These are phyloP conservation scores for Perkinsus olseni DNA, from an alignment of 169 alveolate species.

Conservation along the genomic window DNA sequence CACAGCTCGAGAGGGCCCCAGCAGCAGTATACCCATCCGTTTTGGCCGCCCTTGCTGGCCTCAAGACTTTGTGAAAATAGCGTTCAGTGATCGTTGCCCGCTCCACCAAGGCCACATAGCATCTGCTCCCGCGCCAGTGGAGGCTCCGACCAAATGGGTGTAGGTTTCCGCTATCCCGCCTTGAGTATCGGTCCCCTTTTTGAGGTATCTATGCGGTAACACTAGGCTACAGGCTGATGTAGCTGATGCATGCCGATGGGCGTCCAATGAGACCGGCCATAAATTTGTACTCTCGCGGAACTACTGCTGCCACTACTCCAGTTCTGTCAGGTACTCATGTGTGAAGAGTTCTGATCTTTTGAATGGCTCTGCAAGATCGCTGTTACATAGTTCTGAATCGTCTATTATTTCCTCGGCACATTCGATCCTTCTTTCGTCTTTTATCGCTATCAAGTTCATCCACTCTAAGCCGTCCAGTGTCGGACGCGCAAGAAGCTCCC, in stretches of 20 bases:
- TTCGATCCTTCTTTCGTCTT: no score
- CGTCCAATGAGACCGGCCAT: background rate
- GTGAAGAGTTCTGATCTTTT: background rate
- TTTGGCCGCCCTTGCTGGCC: background rate
- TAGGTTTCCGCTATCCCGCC: background rate
- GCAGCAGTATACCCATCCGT: background rate
- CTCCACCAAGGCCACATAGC: background rate
- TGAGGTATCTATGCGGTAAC: background rate
- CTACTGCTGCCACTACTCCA: background rate
- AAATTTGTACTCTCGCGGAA: background rate
- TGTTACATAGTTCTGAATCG: background rate
- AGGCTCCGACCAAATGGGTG: background rate
- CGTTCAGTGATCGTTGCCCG: background rate
- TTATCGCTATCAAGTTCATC: no score
- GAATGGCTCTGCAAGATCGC: background rate
- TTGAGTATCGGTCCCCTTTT: background rate
- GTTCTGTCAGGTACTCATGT: background rate
- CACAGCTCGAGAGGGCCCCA: background rate
- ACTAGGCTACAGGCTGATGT: background rate
- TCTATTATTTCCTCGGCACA: background rate
- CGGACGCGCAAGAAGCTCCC: no score
- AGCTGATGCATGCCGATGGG: conserved; percentile 1
- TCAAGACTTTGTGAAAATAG: background rate
- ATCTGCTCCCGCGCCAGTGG: background rate
- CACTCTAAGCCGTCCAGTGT: no score